phyloP scores from a whole-genome alignment of 1,139 yeast species.

The Kodamaea sp. region DNA sequence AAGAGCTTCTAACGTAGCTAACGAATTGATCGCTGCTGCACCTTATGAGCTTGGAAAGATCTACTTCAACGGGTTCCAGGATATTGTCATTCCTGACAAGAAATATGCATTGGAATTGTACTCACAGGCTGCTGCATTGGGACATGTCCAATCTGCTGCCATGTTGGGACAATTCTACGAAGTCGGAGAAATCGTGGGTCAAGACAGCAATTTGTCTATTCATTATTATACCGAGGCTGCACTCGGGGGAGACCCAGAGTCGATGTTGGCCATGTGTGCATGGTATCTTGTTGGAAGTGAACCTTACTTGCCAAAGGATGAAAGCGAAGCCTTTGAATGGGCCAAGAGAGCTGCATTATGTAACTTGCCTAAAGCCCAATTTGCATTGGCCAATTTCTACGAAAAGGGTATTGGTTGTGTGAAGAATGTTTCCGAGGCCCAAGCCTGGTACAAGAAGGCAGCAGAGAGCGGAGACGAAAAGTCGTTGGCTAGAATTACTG shows the following conservation, averaged over 20 bases:
- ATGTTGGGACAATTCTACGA: constrained; percentile 84
- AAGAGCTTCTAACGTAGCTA: constrained; percentile 83
- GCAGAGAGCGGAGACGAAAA: constrained; percentile 73
- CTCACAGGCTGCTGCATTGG: constrained; percentile 87
- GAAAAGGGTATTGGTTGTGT: constrained; percentile 89
- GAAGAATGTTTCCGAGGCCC: constrained; percentile 56
- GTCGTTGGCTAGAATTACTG: constrained; percentile 46
- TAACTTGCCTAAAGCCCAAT: constrained; percentile 81
- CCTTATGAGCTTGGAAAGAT: constrained; percentile 91
- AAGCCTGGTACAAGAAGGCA: constrained; percentile 75
- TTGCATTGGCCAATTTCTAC: constrained; percentile 79
- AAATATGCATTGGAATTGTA: constrained; percentile 85
- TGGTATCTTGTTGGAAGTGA: constrained; percentile 95
- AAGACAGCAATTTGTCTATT: constrained; percentile 81
- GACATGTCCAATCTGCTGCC: constrained; percentile 79
- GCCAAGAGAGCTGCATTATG: constrained; percentile 81
- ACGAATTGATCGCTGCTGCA: constrained; percentile 84
- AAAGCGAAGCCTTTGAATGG: constrained; percentile 91
- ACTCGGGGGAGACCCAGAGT: constrained; percentile 78
- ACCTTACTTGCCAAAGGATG: constrained; percentile 76
- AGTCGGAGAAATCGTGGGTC: constrained; percentile 75
- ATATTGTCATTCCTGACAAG: constrained; percentile 80
- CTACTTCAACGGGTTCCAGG: constrained; percentile 80
- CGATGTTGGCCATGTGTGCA: constrained; percentile 94
- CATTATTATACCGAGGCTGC: constrained; percentile 95